Evolutionary conservation across 2,329 filamentous ascomycete species (phyloP).

Genomic region (Colletotrichum agaves): DNA sequence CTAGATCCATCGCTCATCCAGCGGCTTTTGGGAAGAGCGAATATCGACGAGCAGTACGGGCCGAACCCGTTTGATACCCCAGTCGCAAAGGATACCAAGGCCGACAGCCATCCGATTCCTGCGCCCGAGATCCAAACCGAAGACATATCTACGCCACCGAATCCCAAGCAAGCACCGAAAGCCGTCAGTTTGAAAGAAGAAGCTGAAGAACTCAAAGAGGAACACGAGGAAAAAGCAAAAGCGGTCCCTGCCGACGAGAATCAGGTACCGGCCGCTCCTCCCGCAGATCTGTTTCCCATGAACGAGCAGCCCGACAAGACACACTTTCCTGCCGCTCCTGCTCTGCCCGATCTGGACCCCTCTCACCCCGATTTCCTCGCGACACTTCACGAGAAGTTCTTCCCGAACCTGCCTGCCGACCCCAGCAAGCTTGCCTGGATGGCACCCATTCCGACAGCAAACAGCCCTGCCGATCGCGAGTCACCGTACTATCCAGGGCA

Average conservation of each 20-base stretch:
- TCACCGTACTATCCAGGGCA: conserved; percentile 87
- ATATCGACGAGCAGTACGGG: conserved; percentile 71
- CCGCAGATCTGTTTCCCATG: conserved; percentile 55
- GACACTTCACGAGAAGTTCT: conserved; percentile 92
- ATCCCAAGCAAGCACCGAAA: conserved; percentile 33
- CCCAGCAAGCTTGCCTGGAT: conserved; percentile 92
- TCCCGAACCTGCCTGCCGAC: conserved; percentile 86
- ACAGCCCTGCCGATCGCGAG: conserved; percentile 72
- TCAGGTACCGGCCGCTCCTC: conserved; percentile 52
- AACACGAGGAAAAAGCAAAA: background rate
- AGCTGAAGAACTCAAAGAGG: too few relatives aligned
- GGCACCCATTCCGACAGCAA: conserved; percentile 73
- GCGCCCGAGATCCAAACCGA: conserved; percentile 50
- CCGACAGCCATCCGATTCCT: conserved; percentile 26
- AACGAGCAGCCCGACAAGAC: conserved; percentile 52
- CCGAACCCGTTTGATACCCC: conserved; percentile 56
- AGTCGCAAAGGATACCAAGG: conserved; percentile 16
- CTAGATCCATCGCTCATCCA: conserved; percentile 82
- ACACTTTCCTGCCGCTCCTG: conserved; percentile 70
- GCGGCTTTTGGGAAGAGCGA: conserved; percentile 79
- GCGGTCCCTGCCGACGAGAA: conserved; percentile 51
- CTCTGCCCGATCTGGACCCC: conserved; percentile 81
- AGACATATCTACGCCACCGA: conserved; percentile 42
- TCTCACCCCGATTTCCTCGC: conserved; percentile 83
- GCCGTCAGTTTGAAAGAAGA: background rate